Percentiles rank a stretch among this genome's conserved stretches.
phyloP scores from a whole-genome alignment of 805 yeast species.

The Spathaspora boniae region DNA sequence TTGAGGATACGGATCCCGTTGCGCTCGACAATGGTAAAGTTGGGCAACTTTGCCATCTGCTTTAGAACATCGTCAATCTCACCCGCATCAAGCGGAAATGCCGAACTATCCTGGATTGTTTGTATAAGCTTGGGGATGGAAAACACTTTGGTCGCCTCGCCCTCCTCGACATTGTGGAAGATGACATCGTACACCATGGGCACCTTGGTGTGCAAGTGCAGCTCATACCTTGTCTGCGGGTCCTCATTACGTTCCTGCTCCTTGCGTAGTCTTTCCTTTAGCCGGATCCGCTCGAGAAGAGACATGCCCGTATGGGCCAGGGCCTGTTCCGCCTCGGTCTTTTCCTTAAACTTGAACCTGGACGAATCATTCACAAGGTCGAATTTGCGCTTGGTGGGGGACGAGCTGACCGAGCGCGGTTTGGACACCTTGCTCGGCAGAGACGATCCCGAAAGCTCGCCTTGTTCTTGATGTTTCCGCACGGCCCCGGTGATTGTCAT shows the following conservation, averaged over 20 bases:
- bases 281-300: constrained; percentile 33
- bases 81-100: constrained; percentile 24
- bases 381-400: constrained; percentile 12
- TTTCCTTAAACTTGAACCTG: constrained; percentile 34
- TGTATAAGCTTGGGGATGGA: constrained; percentile 24
- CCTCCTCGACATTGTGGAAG: constrained; percentile 18
- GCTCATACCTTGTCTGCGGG: constrained; percentile 20
- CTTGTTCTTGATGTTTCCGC: neutral
- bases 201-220: constrained; percentile 25
- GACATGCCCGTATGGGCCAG: constrained; percentile 24
- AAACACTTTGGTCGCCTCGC: constrained; percentile 14
- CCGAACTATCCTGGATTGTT: constrained; percentile 30
- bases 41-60: constrained; percentile 16
- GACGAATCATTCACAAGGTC: constrained; percentile 31
- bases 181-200: constrained; percentile 32
- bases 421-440: constrained; percentile 11
- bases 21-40: constrained; percentile 19
- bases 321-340: constrained; percentile 15
- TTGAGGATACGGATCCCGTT: constrained; percentile 24
- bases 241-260: constrained; percentile 10
- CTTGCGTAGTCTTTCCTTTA: constrained; percentile 28
- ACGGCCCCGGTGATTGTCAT: neutral
- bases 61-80: constrained; percentile 29
- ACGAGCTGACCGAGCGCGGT: constrained; percentile 6
- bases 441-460: constrained; percentile 1